Evolutionary conservation across 768 basidiomycete genomes (phyloP), one percentile per base, ranked within the genome.

Genomic region (Antrodiella citrinella): DNA sequence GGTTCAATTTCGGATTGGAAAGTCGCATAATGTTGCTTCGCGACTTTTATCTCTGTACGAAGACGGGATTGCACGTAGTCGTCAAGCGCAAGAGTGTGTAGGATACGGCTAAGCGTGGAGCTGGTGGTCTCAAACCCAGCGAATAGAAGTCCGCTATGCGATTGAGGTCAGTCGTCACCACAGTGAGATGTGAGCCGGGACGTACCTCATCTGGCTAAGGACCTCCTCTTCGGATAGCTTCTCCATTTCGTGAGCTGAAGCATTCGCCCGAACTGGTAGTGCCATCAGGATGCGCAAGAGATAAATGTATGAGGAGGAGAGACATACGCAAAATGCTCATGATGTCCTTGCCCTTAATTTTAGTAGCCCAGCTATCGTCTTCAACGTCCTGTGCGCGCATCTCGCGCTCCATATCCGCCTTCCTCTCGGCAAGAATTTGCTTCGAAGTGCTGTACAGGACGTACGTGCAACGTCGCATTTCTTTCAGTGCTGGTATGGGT

Each of bases 281-380:
- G n/a, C n/a, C n/a, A n/a, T n/a, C n/a, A n/a, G n/a, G n/a, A n/a
- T n/a, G n/a, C n/a, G n/a, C n/a, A n/a, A n/a, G n/a, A n/a, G n/a
- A n/a, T n/a, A n/a, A n/a, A n/a, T n/a, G n/a, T 18, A 13, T 30
- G 24, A 24, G 9, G 18, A 20, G 19, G 35, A 38, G 18, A 12
- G 19, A 22, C 72, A 41, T 53, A 78, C 75, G 60, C 23, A 77
- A 55, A 40, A 75, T 65, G 48, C 71, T 75, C 53, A 76, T 64
- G 18, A 78, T 67, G 54, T 76, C 75, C 43, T 70, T 72, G 30
- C 69, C 69, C 44, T 60, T 60, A 20, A 60, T 62, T 40, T 64
- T 58, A 49, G 67, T 64, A 35, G 48, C 50, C 5, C 48, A 45
- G 4, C 68, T 55, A 1, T 54, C 62, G 26, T 65, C 61, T 23